These are phyloP conservation scores for Plectosphaerella sp. DNA, from an alignment of 2,329 filamentous ascomycete genomes.

Conservation along the genomic window DNA sequence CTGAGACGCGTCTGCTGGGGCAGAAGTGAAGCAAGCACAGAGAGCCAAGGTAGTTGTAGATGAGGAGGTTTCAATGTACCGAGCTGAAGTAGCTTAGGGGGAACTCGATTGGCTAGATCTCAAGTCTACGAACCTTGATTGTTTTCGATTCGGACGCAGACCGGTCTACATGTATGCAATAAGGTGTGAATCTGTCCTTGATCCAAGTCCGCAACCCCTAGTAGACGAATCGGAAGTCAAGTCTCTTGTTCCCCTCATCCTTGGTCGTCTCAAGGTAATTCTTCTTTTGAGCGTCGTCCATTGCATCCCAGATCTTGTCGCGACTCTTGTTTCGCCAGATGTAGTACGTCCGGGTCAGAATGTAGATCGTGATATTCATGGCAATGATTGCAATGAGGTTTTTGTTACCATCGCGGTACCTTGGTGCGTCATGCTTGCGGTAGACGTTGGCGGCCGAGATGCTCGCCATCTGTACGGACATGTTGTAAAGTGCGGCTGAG, in stretches of 20 bases:
- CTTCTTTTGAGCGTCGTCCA: constrained; percentile 25
- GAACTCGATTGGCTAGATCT: too few relatives aligned
- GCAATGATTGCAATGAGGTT: constrained; percentile 49
- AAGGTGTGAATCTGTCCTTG: too few relatives aligned
- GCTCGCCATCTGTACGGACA: constrained; percentile 37
- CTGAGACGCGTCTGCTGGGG: constrained; percentile 15
- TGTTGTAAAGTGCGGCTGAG: constrained; percentile 59
- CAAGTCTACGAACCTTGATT: too few relatives aligned
- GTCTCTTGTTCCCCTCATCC: constrained; percentile 38
- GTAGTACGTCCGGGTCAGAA: constrained; percentile 24
- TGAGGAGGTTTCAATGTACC: too few relatives aligned
- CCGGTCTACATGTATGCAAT: too few relatives aligned
- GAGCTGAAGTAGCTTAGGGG: too few relatives aligned
- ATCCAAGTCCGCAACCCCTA: neutral
- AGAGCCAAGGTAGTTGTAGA: too few relatives aligned
- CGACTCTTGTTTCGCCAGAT: constrained; percentile 21
- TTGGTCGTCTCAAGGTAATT: constrained; percentile 29
- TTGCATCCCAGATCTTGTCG: constrained; percentile 20
- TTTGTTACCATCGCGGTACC: constrained; percentile 54
- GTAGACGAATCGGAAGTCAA: constrained; percentile 35
- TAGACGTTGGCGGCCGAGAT: constrained; percentile 38
- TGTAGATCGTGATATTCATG: constrained; percentile 26
- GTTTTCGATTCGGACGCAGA: too few relatives aligned
- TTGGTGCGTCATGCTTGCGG: constrained; percentile 43
- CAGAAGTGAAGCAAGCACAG: neutral